phyloP scores from a whole-genome alignment of 768 basidiomycete species.

The Mycena galopus region DNA sequence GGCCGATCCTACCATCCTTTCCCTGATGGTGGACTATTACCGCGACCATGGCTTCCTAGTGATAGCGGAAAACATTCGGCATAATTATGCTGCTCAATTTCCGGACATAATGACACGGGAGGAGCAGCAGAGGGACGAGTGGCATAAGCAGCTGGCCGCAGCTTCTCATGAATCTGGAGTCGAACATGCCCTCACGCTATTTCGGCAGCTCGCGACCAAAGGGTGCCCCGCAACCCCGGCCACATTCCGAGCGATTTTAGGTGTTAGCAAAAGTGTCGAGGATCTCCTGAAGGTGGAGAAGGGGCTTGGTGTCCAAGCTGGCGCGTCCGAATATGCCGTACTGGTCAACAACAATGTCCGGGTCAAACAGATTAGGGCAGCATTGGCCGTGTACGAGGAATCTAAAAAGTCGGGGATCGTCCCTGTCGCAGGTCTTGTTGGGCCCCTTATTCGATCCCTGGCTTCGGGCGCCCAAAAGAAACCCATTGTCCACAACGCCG shows the following conservation, averaged over 20 bases:
- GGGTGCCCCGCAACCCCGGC: conserved; percentile 45
- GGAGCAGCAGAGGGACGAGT: conserved; percentile 27
- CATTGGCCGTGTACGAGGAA: conserved; percentile 63
- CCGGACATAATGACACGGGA: conserved; percentile 35
- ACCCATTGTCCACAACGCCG: conserved; percentile 47
- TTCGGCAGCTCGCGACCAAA: conserved; percentile 47
- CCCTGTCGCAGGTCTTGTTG: conserved; percentile 64
- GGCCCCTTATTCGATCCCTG: conserved; percentile 67
- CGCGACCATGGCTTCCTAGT: conserved; percentile 51
- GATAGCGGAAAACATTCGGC: conserved; percentile 54
- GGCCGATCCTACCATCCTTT: conserved; percentile 57
- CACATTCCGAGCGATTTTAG: conserved; percentile 58
- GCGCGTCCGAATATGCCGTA: conserved; percentile 64
- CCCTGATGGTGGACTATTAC: conserved; percentile 58
- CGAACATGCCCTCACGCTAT: conserved; percentile 50
- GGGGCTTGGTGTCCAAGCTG: conserved; percentile 55
- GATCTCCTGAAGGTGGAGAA: conserved; percentile 60
- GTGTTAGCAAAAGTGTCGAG: conserved; percentile 51
- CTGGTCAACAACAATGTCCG: conserved; percentile 66
- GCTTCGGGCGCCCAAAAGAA: conserved; percentile 54
- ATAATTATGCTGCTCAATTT: conserved; percentile 51
- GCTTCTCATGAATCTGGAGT: conserved; percentile 47
- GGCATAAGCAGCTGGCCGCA: conserved; percentile 35
- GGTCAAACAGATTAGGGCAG: conserved; percentile 52
- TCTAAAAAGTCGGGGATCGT: conserved; percentile 57